Conservation (phyloP, 768 basidiomycete species). For the Pleurotus djamor region DNA sequence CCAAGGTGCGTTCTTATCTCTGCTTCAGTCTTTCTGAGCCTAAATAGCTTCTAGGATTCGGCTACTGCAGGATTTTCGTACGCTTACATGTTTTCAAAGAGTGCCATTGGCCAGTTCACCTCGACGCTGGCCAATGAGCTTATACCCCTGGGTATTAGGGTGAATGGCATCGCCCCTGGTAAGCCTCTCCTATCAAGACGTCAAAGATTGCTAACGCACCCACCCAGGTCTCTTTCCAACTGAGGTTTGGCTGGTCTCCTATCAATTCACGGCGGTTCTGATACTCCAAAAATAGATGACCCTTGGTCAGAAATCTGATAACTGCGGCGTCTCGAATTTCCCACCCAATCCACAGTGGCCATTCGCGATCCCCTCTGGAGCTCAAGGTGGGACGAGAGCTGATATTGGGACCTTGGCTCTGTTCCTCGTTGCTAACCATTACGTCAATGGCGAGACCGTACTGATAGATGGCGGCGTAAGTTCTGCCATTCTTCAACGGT, state of each 20-base stretch:
- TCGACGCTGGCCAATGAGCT: slow-evolving; percentile 44
- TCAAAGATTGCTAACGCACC: background rate
- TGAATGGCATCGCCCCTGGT: slow-evolving; percentile 48
- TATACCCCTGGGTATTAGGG: slow-evolving; percentile 42
- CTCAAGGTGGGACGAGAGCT: slow-evolving; percentile 29
- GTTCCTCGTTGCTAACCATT: slow-evolving; percentile 43
- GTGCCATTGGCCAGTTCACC: slow-evolving; percentile 45
- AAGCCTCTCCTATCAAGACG: slow-evolving; percentile 1
- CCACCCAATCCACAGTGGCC: slow-evolving; percentile 12
- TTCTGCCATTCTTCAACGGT: slow-evolving; percentile 7
- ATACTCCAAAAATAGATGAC: slow-evolving; percentile 22
- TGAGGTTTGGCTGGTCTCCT: slow-evolving; percentile 10
- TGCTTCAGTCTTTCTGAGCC: background rate
- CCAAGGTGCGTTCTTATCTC: slow-evolving; percentile 27
- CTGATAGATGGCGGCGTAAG: slow-evolving; percentile 48
- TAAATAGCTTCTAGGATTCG: slow-evolving; percentile 27
- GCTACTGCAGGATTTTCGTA: slow-evolving; percentile 35
- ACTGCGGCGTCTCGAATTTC: slow-evolving; percentile 19
- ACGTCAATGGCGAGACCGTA: slow-evolving; percentile 46
- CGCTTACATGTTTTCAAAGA: slow-evolving; percentile 48
- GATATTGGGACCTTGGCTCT: slow-evolving; percentile 43
- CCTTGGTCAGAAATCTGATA: slow-evolving; percentile 19
- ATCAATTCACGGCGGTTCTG: background rate
- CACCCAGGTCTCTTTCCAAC: slow-evolving; percentile 27
- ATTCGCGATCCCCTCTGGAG: slow-evolving; percentile 32